Evolutionary conservation across 2,329 filamentous ascomycete genomes (phyloP).

Genomic region (Colletotrichum lupini): DNA sequence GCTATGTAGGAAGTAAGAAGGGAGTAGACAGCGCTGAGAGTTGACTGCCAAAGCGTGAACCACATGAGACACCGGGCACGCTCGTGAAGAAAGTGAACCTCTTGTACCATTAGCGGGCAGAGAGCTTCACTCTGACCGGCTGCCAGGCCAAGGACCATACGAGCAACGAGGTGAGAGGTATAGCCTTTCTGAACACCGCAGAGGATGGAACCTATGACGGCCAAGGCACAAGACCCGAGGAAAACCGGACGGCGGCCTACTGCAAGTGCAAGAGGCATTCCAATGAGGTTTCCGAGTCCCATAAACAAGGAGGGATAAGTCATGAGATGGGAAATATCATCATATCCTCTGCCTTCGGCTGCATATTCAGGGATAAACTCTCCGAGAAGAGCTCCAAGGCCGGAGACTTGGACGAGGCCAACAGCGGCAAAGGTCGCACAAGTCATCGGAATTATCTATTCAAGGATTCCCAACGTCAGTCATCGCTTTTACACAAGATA

Average conservation of each 20-base stretch:
- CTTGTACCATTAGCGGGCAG: constrained; percentile 52
- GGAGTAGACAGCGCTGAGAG: constrained; percentile 48
- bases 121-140: constrained; percentile 55
- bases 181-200: constrained; percentile 43
- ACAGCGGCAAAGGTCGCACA: constrained; percentile 17
- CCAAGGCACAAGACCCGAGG: constrained; percentile 42
- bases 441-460: constrained; percentile 8
- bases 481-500: rapidly evolving
- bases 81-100: constrained; percentile 58
- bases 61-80: constrained; percentile 52
- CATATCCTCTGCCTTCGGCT: constrained; percentile 19
- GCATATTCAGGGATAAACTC: constrained; percentile 20
- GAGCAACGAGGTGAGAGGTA: constrained; percentile 50
- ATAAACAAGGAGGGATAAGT: constrained; percentile 36
- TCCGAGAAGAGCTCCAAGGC: constrained; percentile 21
- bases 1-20: constrained; percentile 56
- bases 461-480: rapidly evolving
- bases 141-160: constrained; percentile 51
- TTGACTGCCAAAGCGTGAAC: constrained; percentile 53
- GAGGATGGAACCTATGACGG: constrained; percentile 43
- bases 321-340: constrained; percentile 23
- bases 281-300: constrained; percentile 45
- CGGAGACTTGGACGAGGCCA: constrained; percentile 21
- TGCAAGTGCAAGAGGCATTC: constrained; percentile 48
- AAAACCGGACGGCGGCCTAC: constrained; percentile 48